phyloP scores from a whole-genome alignment of 2,329 filamentous ascomycete genomes.

The Dothidotthia symphoricarpi region DNA sequence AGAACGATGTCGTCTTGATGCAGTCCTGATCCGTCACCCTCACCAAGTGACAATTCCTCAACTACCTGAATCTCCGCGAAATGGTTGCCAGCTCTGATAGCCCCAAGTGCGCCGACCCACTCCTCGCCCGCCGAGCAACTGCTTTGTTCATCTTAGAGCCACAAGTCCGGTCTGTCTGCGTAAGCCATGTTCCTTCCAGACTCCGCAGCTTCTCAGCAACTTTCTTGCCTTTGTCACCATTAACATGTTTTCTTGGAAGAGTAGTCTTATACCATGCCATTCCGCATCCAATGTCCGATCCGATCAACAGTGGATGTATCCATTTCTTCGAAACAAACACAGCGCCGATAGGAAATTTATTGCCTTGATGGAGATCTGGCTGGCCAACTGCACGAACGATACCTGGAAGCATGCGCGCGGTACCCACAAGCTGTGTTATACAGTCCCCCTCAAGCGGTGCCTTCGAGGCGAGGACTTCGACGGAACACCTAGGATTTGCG shows the following conservation, averaged over 20 bases:
- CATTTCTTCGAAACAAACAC: conserved; percentile 38
- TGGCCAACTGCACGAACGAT: conserved; percentile 38
- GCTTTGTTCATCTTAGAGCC: conserved; percentile 23
- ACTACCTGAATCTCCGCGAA: conserved; percentile 44
- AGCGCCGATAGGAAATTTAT: conserved; percentile 41
- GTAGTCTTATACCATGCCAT: conserved; percentile 43
- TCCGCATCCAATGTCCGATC: conserved; percentile 42
- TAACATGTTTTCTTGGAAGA: conserved; percentile 31
- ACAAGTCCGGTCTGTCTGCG: conserved; percentile 25
- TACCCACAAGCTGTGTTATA: conserved; percentile 31
- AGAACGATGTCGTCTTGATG: conserved; percentile 36
- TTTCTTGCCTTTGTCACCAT: conserved; percentile 35
- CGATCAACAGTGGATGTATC: conserved; percentile 42
- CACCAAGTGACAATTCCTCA: conserved; percentile 19
- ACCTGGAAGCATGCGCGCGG: conserved; percentile 35
- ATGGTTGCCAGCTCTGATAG: conserved; percentile 42
- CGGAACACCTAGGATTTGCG: conserved; percentile 17
- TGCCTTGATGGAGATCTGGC: conserved; percentile 41
- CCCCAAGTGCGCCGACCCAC: conserved; percentile 38
- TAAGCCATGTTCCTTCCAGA: conserved; percentile 39
- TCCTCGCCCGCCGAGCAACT: conserved; percentile 28
- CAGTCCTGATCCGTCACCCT: conserved; percentile 11
- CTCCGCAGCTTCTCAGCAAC: conserved; percentile 39
- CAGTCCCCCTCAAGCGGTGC: conserved; percentile 32
- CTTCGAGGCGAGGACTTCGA: conserved; percentile 26